Evolutionary conservation across 2,329 filamentous ascomycete species (phyloP), one percentile per base, ranked within the genome.

Genomic region (Epichloe gansuensis): DNA sequence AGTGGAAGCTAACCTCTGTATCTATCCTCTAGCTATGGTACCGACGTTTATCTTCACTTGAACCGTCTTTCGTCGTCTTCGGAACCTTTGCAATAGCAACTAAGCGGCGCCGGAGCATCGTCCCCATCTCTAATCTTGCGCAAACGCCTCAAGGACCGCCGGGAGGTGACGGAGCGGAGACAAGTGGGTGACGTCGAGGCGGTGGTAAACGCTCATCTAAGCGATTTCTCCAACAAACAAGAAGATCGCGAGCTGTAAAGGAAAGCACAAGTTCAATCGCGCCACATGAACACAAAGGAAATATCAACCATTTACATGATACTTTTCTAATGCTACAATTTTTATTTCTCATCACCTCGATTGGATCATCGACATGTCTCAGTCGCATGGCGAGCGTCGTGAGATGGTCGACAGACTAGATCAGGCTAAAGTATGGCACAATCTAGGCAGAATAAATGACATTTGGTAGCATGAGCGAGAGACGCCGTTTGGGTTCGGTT

Each of bases 1-100:
- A n/a, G 17, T 39, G 21, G 25, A 25, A 37, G 37, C 63, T 68
- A 57, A 59, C 49, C 35, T 31, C 12, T 5, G 11, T 48, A 58
- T 50, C 35, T 34, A 12, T 4, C 11, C 46, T 37, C 46, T 61
- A 95, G 91, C 54, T 98, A 98, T 69, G 93, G 93, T 59, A 98
- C 93, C 49, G 93, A 98, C 66, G 93, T 97, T 50, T 98, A 98
- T 72, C 86, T 98, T 47, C 93, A 98, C 69, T 82, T 98, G 49
- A 98, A 98, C 74, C 83, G 93, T 52, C 79, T 98, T 28, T 95
- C 90, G 44, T 95, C 89, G 59, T 95, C 89, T 39, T 96, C 91
- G 28, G 93, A 98, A 70, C 93, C 93, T 59, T 77, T 98, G 50
- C 91, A 96, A 88, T 97, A 93, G 80, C 77, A 83, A 81, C 80